phyloP scores from a whole-genome alignment of 495 filamentous ascomycete species.

The Haplographium delicatum region DNA sequence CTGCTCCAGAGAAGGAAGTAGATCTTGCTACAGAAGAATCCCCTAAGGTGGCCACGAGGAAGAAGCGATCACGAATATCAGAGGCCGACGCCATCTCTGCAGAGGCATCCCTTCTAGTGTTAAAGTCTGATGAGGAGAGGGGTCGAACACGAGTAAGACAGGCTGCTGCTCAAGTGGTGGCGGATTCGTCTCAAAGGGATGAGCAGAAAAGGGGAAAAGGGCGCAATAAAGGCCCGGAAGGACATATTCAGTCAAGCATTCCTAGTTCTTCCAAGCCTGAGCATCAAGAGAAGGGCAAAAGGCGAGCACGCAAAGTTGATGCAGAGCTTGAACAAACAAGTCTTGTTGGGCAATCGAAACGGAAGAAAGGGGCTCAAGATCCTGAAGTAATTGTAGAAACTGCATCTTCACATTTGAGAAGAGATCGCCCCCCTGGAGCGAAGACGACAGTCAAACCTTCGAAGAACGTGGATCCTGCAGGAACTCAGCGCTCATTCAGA shows the following conservation, averaged over 20 bases:
- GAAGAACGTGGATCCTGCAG: background rate
- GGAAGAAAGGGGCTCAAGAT: background rate
- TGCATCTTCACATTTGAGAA: constrained; percentile 12
- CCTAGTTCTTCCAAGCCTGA: background rate
- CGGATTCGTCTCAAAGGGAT: background rate
- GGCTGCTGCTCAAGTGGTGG: too few species aligned
- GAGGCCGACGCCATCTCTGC: background rate
- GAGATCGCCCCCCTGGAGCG: background rate
- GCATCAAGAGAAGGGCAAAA: background rate
- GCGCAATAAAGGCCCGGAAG: background rate
- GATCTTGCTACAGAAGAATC: background rate
- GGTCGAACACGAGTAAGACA: too few species aligned
- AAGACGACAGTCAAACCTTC: background rate
- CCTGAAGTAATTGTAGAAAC: constrained; percentile 2
- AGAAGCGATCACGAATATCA: background rate
- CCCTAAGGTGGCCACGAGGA: too few species aligned
- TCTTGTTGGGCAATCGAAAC: background rate
- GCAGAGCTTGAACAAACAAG: background rate
- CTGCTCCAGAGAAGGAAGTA: too few species aligned
- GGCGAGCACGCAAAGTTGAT: background rate
- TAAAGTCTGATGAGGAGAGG: too few species aligned
- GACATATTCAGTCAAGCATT: background rate
- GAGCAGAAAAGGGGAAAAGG: background rate
- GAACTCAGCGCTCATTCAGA: background rate
- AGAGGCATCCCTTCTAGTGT: too few species aligned